phyloP scores from a whole-genome alignment of 495 filamentous ascomycete species.

The Trichoderma gamsii region DNA sequence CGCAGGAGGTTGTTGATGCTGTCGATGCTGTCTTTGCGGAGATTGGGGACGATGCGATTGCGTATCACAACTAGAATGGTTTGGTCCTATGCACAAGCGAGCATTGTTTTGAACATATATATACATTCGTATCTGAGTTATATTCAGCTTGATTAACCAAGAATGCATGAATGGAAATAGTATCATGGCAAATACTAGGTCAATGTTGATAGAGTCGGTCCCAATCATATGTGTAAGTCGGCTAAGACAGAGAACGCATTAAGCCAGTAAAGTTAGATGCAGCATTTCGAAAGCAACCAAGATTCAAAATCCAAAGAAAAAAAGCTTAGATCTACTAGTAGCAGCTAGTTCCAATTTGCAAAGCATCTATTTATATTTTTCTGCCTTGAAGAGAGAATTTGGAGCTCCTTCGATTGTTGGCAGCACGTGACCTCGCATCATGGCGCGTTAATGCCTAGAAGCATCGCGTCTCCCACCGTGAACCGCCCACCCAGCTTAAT shows the following conservation, averaged over 20 bases:
- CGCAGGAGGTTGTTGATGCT: slow-evolving; percentile 71
- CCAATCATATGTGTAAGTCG: too few relatives aligned
- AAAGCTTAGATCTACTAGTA: background rate
- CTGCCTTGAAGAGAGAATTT: too few relatives aligned
- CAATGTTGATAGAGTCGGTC: too few relatives aligned
- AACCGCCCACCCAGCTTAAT: background rate
- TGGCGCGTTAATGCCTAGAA: slow-evolving; percentile 2
- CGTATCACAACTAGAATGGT: background rate
- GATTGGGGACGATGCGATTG: slow-evolving; percentile 20
- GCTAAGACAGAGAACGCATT: too few relatives aligned
- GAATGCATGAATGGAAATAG: too few relatives aligned
- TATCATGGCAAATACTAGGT: too few relatives aligned
- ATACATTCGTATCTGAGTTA: background rate
- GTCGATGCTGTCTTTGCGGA: slow-evolving; percentile 54
- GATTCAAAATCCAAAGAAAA: too few relatives aligned
- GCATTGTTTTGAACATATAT: background rate
- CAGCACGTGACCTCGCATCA: slow-evolving; percentile 10
- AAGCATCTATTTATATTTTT: background rate
- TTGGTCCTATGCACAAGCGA: background rate
- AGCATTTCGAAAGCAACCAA: background rate
- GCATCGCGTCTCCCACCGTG: slow-evolving; percentile 11
- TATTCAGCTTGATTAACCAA: too few relatives aligned
- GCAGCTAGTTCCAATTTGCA: background rate
- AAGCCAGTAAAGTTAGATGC: background rate
- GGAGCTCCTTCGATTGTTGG: background rate